Evolutionary conservation across 352 stramenopile genomes (phyloP), one percentile per base, ranked within the genome.

Genomic region (Globisporangium alternatum): DNA sequence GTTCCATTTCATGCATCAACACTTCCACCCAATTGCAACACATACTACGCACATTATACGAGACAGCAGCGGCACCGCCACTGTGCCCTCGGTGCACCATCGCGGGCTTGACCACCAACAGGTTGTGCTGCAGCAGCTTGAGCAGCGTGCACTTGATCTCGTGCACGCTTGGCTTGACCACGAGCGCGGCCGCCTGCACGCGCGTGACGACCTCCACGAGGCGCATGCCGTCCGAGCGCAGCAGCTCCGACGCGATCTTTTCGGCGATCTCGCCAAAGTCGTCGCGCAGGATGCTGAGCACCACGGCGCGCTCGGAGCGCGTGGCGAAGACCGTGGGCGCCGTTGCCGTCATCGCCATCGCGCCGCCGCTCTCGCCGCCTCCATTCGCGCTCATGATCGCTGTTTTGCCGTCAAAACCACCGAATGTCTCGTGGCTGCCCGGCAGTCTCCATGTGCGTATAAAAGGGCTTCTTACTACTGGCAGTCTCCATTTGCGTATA

Each of bases 71-170:
- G 1, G 51, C 54, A 10, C 68, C 43, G 5, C 43, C n/a, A 43
- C 57, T 22, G 41, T 52, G n/a, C 39, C 55, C 45, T 70, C 72
- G 58, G 56, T 67, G 25, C 56, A 48, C 47, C 4, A 66, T 62
- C n/a, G 70, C 77, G 15, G 78, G 74, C 48, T 76, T 77, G 53
- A 94, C 78, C n/a, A 74, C 65, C 51, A 96, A 69, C 64, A 95
- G 39, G 70, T 96, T 96, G 74, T 96, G 88, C 71, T 96, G 88
- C 69, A 96, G 71, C 58, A 96, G 71, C 75, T 93, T 95, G 55
- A 96, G 81, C 63, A 96, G 61, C 47, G 77, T 84, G 55, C 79
- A 83, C 64, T 93, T 96, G 71, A 96, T 88, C 61, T 93, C 77
- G 54, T 88, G 81, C 54, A 86, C 65, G 17, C 76, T 88, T 19